Percentiles rank a stretch among this genome's conserved stretches.
Evolutionary conservation across 2,329 filamentous ascomycete genomes (phyloP).

Genomic region (Scedosporium dehoogii): DNA sequence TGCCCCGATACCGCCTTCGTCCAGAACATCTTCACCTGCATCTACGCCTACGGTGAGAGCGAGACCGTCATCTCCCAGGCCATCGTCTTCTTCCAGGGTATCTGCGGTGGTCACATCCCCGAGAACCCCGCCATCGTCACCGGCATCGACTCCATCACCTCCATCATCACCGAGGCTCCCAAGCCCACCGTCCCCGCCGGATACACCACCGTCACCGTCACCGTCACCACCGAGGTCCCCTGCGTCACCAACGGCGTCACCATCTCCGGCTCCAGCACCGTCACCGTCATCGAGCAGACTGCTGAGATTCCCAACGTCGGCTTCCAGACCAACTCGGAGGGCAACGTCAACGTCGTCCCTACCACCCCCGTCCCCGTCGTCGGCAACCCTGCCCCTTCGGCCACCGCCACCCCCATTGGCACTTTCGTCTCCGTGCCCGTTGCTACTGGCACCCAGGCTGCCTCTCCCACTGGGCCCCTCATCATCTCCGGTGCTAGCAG

Average conservation of each 20-base stretch:
- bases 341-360: slow-evolving; percentile 9
- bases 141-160: slow-evolving; percentile 54
- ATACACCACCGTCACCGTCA: slow-evolving; percentile 41
- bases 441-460: slow-evolving; percentile 1
- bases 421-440: slow-evolving; percentile 4
- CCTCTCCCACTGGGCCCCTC: not conserved
- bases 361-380: slow-evolving; percentile 10
- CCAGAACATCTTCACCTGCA: slow-evolving; percentile 68
- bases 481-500: not conserved
- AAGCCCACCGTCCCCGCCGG: slow-evolving; percentile 41
- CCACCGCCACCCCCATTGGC: slow-evolving; percentile 6
- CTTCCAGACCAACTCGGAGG: slow-evolving; percentile 28
- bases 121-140: slow-evolving; percentile 81
- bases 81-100: slow-evolving; percentile 78
- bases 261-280: slow-evolving; percentile 33
- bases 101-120: slow-evolving; percentile 68
- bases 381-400: not conserved
- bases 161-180: slow-evolving; percentile 45
- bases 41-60: slow-evolving; percentile 63
- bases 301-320: slow-evolving; percentile 43
- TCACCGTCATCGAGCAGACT: slow-evolving; percentile 39
- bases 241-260: slow-evolving; percentile 38
- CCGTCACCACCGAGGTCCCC: slow-evolving; percentile 37
- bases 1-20: slow-evolving; percentile 73
- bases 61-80: slow-evolving; percentile 59